phyloP scores from a whole-genome alignment of 2,329 filamentous ascomycete genomes.

The Exophiala dermatitidis region DNA sequence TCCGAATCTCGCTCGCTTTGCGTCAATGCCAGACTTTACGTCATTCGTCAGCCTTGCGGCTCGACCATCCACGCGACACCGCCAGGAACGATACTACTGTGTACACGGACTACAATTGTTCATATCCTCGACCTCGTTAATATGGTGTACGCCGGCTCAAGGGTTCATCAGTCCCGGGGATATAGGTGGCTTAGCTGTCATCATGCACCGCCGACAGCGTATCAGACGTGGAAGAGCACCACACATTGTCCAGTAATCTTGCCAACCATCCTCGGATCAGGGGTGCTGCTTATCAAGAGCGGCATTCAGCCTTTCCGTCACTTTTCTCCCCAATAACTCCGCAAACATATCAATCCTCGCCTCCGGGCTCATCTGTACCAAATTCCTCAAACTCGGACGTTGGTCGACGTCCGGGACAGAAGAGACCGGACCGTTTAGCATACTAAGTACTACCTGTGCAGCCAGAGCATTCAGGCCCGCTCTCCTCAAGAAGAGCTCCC shows the following conservation, averaged over 20 bases:
- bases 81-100: no score
- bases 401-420: not conserved
- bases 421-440: conserved; percentile 9
- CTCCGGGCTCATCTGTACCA: conserved; percentile 12
- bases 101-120: no score
- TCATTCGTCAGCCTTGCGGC: no score
- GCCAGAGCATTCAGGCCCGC: conserved; percentile 65
- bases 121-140: no score
- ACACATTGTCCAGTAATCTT: no score
- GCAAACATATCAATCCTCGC: conserved; percentile 15
- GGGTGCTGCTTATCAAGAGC: conserved; percentile 6
- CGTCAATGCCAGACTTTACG: no score
- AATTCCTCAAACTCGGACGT: conserved; percentile 13
- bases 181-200: no score
- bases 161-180: no score
- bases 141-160: no score
- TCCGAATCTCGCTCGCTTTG: not conserved
- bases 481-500: conserved; percentile 60
- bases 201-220: no score
- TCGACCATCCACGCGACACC: no score
- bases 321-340: conserved; percentile 12
- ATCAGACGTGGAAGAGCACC: no score
- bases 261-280: not conserved
- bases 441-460: conserved; percentile 55
- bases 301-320: conserved; percentile 10